A percentile compares a stretch with the other conserved stretches of the same genome.
These are phyloP conservation scores for Hordeum marinum DNA, from an alignment of 176 grass and related monocot species.

Conservation along the genomic window DNA sequence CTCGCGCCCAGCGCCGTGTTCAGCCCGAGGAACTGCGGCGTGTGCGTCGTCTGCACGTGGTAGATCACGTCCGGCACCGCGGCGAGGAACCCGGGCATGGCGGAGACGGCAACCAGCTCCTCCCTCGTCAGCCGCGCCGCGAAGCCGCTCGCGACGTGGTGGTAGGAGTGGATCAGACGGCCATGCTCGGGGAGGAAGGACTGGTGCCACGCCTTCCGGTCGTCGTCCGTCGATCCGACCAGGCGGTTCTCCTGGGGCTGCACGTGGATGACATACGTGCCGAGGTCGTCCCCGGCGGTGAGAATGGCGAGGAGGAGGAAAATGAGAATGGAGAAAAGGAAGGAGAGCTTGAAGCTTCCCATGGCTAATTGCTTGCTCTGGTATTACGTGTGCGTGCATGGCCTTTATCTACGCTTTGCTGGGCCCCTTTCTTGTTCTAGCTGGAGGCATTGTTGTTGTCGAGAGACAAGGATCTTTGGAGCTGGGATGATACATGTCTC, in stretches of 20 bases:
- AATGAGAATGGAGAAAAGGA: no score
- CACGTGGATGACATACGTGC: background rate
- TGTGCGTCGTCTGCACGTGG: background rate
- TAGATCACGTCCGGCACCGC: slow-evolving; percentile 7
- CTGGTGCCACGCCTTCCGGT: slow-evolving; percentile 10
- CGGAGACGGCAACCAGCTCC: slow-evolving; percentile 12
- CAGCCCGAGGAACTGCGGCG: background rate
- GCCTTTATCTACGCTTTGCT: background rate
- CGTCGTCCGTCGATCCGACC: background rate
- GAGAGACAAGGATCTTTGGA: background rate
- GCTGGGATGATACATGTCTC: background rate
- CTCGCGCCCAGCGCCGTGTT: background rate
- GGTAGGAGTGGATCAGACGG: slow-evolving; percentile 26
- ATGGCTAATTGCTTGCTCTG: background rate
- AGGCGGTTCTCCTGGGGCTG: background rate
- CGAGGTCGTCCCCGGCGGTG: background rate
- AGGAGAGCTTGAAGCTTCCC: background rate
- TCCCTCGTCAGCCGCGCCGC: slow-evolving; percentile 3
- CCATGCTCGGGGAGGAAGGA: slow-evolving; percentile 1
- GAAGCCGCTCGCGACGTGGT: slow-evolving; percentile 29
- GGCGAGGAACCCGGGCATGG: slow-evolving; percentile 12
- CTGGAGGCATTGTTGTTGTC: background rate
- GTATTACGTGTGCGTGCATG: background rate
- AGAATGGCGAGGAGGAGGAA: no score
- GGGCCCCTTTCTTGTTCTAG: background rate